phyloP scores from a whole-genome alignment of 805 yeast genomes.

The Kazachstania taianensis region DNA sequence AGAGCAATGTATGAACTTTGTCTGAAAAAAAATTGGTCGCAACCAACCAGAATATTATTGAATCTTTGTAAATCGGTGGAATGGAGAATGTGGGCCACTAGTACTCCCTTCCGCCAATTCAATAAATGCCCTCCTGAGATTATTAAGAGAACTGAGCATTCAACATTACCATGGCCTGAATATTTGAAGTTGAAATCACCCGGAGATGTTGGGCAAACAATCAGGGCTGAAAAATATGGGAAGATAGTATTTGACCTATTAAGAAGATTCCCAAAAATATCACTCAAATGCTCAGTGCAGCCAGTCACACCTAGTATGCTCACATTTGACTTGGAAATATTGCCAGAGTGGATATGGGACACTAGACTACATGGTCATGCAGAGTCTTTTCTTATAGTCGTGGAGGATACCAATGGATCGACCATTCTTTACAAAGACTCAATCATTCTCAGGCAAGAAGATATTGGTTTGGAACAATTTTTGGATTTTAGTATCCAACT shows the following conservation, averaged over 20 bases:
- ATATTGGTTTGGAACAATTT: constrained; percentile 43
- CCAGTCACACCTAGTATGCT: constrained; percentile 69
- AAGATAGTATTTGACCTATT: constrained; percentile 47
- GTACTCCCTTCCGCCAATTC: constrained; percentile 81
- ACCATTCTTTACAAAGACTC: constrained; percentile 49
- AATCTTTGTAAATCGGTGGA: constrained; percentile 75
- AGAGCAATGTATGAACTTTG: constrained; percentile 80
- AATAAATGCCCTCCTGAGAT: constrained; percentile 59
- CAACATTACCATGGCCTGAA: constrained; percentile 71
- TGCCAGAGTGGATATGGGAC: constrained; percentile 79
- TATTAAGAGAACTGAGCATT: constrained; percentile 63
- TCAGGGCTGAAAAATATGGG: constrained; percentile 62
- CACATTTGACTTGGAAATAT: constrained; percentile 53
- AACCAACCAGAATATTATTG: constrained; percentile 44
- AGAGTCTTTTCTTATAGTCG: constrained; percentile 59
- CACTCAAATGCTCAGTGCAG: constrained; percentile 50
- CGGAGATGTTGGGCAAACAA: constrained; percentile 73
- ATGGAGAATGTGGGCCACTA: constrained; percentile 70
- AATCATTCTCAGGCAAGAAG: constrained; percentile 40
- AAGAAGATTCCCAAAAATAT: constrained; percentile 62
- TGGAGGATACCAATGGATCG: constrained; percentile 82
- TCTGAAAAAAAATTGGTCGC: constrained; percentile 61
- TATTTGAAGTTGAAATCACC: constrained; percentile 58
- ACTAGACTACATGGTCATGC: constrained; percentile 45
- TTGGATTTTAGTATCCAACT: constrained; percentile 52